phyloP scores from a whole-genome alignment of 805 yeast species.

The Wickerhamiella dianesei region DNA sequence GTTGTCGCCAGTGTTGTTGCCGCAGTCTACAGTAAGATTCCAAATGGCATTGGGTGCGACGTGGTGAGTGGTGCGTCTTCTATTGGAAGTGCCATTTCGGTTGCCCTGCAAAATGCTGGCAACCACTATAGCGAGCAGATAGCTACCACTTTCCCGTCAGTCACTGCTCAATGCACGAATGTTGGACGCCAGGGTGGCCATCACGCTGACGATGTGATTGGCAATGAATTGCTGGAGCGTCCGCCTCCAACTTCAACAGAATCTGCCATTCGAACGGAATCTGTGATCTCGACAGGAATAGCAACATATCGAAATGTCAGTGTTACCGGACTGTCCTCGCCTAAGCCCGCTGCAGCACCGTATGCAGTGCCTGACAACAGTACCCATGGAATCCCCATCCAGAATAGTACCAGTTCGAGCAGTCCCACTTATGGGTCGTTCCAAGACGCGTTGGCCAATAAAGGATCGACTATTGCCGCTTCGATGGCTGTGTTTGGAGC shows the following conservation, averaged over 20 bases:
- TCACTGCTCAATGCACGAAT: neutral
- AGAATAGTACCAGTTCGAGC: neutral
- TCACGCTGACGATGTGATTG: neutral
- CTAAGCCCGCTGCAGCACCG: neutral
- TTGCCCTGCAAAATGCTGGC: neutral
- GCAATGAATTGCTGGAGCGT: neutral
- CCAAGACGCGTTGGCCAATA: neutral
- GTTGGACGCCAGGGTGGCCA: neutral
- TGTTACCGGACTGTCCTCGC: neutral
- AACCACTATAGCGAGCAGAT: neutral
- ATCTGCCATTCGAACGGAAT: too few species aligned
- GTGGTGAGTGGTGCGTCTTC: neutral
- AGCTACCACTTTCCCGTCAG: neutral
- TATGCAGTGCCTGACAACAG: neutral
- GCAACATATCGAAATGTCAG: neutral
- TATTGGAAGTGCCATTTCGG: neutral
- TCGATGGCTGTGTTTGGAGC: neutral
- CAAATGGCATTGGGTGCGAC: neutral
- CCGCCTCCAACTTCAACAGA: too few species aligned
- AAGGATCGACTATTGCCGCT: neutral
- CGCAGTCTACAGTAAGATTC: neutral
- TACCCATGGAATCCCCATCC: neutral
- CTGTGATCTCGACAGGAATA: too few species aligned
- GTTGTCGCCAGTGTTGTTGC: constrained; percentile 13
- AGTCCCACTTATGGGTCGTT: neutral